Evolutionary conservation across 306 rosid species (phyloP).

Genomic region (Rosa multiflora): DNA sequence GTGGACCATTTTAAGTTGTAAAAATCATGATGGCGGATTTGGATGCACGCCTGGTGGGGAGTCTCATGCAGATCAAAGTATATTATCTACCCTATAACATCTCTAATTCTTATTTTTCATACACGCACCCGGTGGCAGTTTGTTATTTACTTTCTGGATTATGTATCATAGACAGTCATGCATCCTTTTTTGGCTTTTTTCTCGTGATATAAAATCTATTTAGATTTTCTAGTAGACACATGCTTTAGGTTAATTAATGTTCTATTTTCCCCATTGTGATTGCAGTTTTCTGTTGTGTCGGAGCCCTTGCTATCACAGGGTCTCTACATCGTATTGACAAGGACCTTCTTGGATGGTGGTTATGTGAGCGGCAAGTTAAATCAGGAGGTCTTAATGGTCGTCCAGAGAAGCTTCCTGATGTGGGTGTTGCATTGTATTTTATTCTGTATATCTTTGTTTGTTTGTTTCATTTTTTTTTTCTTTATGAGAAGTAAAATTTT

Average conservation of each 20-base stretch:
- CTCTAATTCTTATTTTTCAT: not conserved
- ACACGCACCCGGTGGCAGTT: not conserved
- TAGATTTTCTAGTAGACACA: not conserved
- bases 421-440: conserved; percentile 29
- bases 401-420: conserved; percentile 92
- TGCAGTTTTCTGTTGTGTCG: conserved; percentile 94
- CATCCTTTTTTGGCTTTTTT: not conserved
- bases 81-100: conserved; percentile 17
- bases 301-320: conserved; percentile 86
- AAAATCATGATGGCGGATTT: conserved; percentile 91
- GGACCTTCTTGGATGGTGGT: conserved; percentile 95
- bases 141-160: not conserved
- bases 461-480: too few species aligned
- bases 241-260: not conserved
- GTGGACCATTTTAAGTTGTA: conserved; percentile 76
- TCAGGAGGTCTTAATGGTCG: conserved; percentile 92
- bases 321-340: conserved; percentile 76
- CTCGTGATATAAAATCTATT: not conserved
- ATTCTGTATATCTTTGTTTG: too few species aligned
- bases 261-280: conserved; percentile 27
- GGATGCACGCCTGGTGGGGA: conserved; percentile 93
- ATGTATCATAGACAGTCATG: too few species aligned
- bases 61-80: conserved; percentile 94
- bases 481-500: not conserved
- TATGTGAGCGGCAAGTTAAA: conserved; percentile 90